Percentiles rank a stretch among this genome's conserved stretches.
These are phyloP conservation scores for Aspergillus costaricaensis DNA, from an alignment of 2,329 filamentous ascomycete genomes.

Conservation along the genomic window DNA sequence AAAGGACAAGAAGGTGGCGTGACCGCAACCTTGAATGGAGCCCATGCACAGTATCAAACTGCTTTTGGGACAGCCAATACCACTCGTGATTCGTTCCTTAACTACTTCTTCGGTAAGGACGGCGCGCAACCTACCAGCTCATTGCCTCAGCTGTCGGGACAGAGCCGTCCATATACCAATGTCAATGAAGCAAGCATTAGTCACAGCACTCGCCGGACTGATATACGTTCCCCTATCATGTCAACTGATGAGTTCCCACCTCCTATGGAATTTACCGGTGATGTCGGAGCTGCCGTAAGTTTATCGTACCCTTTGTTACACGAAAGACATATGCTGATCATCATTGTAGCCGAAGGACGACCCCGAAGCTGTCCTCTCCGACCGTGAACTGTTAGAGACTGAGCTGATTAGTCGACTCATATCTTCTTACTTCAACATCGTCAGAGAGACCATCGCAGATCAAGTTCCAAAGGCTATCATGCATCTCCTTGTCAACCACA, in stretches of 20 bases:
- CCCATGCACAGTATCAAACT: constrained; percentile 62
- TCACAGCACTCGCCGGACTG: constrained; percentile 76
- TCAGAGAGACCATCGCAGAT: constrained; percentile 96
- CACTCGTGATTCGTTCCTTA: constrained; percentile 87
- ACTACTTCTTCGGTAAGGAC: constrained; percentile 99
- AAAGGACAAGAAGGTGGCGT: constrained; percentile 65
- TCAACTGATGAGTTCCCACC: constrained; percentile 46
- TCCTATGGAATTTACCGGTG: constrained; percentile 43
- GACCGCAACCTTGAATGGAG: constrained; percentile 67
- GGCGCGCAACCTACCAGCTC: constrained; percentile 52
- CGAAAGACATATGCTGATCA: constrained; percentile 10
- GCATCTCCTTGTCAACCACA: constrained; percentile 97
- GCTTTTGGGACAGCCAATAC: constrained; percentile 63
- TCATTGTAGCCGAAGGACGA: constrained; percentile 40
- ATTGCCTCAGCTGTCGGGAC: constrained; percentile 43
- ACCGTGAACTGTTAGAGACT: constrained; percentile 95
- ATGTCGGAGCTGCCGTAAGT: constrained; percentile 53
- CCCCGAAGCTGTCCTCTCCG: constrained; percentile 84
- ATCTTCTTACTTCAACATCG: constrained; percentile 98
- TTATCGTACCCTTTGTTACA: neutral
- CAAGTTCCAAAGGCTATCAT: constrained; percentile 98
- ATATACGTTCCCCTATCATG: constrained; percentile 45
- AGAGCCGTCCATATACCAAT: constrained; percentile 72
- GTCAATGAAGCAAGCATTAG: constrained; percentile 77
- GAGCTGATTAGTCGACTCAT: constrained; percentile 96